Evolutionary conservation across 805 yeast species (phyloP).

Genomic region (Starmera quercuum): DNA sequence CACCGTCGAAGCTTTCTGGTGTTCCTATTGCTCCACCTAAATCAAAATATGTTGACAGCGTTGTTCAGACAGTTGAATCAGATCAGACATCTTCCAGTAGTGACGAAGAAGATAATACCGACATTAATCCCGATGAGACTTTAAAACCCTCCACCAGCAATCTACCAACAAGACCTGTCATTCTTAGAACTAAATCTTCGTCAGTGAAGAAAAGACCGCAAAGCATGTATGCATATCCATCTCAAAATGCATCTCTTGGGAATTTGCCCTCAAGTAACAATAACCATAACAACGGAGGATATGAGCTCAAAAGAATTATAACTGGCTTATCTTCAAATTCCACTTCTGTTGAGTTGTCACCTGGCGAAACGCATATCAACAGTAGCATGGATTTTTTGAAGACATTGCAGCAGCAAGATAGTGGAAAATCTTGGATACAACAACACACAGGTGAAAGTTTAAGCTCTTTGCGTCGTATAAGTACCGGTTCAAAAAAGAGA

Average conservation of each 20-base stretch:
- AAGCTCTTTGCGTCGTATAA: conserved; percentile 20
- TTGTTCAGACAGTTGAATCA: conserved; percentile 17
- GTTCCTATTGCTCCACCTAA: conserved; percentile 11
- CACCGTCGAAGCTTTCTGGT: too few relatives aligned
- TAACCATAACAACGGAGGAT: background rate
- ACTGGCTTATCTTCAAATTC: conserved; percentile 15
- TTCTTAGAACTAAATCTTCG: conserved; percentile 1
- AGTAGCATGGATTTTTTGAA: conserved; percentile 32
- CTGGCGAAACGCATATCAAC: conserved; percentile 19
- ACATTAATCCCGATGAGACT: background rate
- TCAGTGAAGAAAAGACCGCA: conserved; percentile 20
- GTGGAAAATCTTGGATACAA: conserved; percentile 22
- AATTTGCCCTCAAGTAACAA: background rate
- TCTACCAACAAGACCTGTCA: background rate
- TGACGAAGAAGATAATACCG: background rate
- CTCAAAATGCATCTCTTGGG: conserved; percentile 3
- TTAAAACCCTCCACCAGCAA: background rate
- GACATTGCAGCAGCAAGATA: conserved; percentile 27
- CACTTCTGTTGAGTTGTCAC: conserved; percentile 14
- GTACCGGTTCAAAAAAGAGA: conserved; percentile 18
- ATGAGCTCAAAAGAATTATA: conserved; percentile 20
- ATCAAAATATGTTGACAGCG: conserved; percentile 19
- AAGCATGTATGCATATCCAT: conserved; percentile 25
- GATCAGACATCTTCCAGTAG: background rate
- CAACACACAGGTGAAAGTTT: conserved; percentile 26